Conservation (phyloP, 139 green algal genomes). For the Diplosphaera chodatii region DNA sequence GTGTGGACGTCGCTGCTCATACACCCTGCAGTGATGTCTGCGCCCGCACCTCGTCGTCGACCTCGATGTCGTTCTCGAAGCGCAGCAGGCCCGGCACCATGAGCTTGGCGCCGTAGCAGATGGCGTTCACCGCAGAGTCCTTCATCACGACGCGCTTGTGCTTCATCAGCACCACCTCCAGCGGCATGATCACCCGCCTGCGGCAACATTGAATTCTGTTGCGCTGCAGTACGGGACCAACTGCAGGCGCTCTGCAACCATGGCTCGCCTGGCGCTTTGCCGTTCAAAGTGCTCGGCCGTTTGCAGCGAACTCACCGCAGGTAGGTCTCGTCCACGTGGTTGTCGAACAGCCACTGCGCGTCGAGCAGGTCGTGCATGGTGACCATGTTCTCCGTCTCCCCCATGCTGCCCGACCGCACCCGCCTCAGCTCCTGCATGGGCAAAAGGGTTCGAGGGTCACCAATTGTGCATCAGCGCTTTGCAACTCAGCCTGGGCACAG, state of each 20-base stretch:
- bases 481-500: no score
- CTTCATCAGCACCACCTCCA: constrained; percentile 90
- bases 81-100: constrained; percentile 95
- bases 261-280: no score
- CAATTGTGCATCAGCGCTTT: no score
- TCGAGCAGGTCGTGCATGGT: constrained; percentile 99
- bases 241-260: no score
- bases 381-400: constrained; percentile 96
- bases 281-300: no score
- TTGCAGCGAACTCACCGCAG: background rate
- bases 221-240: no score
- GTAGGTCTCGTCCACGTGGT: constrained; percentile 43
- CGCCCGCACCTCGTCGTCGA: constrained; percentile 80
- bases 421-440: constrained; percentile 82
- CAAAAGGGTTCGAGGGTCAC: constrained; percentile 4
- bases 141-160: constrained; percentile 98
- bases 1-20: background rate
- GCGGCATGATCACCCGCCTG: constrained; percentile 73
- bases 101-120: constrained; percentile 99
- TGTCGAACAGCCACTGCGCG: constrained; percentile 91
- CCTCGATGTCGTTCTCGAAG: constrained; percentile 82
- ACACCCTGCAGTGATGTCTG: background rate
- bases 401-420: constrained; percentile 90
- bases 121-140: constrained; percentile 95
- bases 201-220: no score